These are phyloP conservation scores for Suhomyces taliae DNA, from an alignment of 1,139 yeast species.

Conservation along the genomic window DNA sequence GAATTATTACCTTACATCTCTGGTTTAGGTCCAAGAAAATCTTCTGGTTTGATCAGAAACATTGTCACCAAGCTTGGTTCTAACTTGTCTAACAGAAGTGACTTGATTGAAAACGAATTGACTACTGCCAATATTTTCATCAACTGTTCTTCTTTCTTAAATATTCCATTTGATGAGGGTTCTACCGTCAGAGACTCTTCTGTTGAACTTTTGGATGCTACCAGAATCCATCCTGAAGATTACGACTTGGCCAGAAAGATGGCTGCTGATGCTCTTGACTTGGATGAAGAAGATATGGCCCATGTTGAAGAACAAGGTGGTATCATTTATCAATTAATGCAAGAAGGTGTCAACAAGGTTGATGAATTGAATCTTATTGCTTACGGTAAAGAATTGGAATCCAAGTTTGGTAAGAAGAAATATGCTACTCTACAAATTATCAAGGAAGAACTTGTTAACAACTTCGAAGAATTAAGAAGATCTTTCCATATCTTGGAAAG, in stretches of 20 bases:
- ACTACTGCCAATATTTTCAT: constrained; percentile 79
- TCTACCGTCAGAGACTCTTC: constrained; percentile 51
- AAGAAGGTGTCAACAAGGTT: constrained; percentile 81
- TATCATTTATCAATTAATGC: constrained; percentile 75
- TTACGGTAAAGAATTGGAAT: constrained; percentile 88
- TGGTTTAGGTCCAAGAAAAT: constrained; percentile 95
- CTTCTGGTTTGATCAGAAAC: constrained; percentile 80
- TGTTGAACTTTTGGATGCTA: constrained; percentile 84
- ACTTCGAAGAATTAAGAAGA: constrained; percentile 81
- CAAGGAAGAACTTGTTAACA: constrained; percentile 82
- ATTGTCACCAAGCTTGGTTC: constrained; percentile 71
- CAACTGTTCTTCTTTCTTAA: constrained; percentile 89
- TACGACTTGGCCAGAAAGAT: constrained; percentile 92
- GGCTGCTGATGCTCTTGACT: constrained; percentile 97
- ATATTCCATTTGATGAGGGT: constrained; percentile 69
- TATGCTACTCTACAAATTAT: constrained; percentile 84
- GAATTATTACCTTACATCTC: constrained; percentile 73
- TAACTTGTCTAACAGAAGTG: constrained; percentile 66
- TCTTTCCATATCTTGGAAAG: constrained; percentile 66
- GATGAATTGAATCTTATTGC: constrained; percentile 88
- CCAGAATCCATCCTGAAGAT: constrained; percentile 97
- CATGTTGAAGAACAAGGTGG: constrained; percentile 80
- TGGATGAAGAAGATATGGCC: constrained; percentile 90
- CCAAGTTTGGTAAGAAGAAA: constrained; percentile 72
- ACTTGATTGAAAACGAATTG: constrained; percentile 77